Percentiles rank a stretch among this genome's conserved stretches.
These are phyloP conservation scores for Diaporthe eres DNA, from an alignment of 2,329 filamentous ascomycete genomes.

Conservation along the genomic window DNA sequence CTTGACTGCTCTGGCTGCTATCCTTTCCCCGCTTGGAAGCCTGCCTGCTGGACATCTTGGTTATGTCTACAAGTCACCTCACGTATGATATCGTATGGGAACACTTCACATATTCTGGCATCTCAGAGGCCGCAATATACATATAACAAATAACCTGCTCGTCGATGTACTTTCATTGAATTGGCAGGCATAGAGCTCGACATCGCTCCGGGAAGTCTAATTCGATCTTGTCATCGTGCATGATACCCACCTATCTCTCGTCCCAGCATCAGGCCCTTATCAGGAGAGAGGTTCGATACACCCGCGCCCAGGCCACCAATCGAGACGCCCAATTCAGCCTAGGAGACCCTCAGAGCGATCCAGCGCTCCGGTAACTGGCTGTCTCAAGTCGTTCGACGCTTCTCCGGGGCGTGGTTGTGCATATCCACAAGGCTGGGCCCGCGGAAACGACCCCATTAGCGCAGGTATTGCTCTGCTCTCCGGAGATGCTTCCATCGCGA, in stretches of 20 bases:
- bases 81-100: background rate
- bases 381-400: slow-evolving; percentile 6
- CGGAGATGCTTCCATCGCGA: slow-evolving; percentile 33
- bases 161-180: background rate
- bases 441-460: slow-evolving; percentile 31
- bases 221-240: slow-evolving; percentile 34
- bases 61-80: background rate
- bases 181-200: slow-evolving; percentile 6
- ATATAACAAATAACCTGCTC: background rate
- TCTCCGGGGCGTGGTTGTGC: slow-evolving; percentile 22
- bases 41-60: slow-evolving; percentile 1
- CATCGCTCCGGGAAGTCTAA: slow-evolving; percentile 13
- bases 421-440: slow-evolving; percentile 34
- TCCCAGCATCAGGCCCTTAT: slow-evolving; percentile 29
- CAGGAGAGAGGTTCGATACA: slow-evolving; percentile 14
- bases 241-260: slow-evolving; percentile 31
- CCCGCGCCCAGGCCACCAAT: slow-evolving; percentile 21
- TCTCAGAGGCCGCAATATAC: slow-evolving; percentile 16
- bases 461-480: slow-evolving; percentile 20
- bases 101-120: background rate
- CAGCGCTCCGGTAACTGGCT: slow-evolving; percentile 31
- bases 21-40: background rate
- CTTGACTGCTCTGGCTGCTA: background rate
- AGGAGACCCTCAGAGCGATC: slow-evolving; percentile 3
- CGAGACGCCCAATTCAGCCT: slow-evolving; percentile 22